Evolutionary conservation across 768 basidiomycete genomes (phyloP), one percentile per base, ranked within the genome.

Genomic region (Amanita phalloides): DNA sequence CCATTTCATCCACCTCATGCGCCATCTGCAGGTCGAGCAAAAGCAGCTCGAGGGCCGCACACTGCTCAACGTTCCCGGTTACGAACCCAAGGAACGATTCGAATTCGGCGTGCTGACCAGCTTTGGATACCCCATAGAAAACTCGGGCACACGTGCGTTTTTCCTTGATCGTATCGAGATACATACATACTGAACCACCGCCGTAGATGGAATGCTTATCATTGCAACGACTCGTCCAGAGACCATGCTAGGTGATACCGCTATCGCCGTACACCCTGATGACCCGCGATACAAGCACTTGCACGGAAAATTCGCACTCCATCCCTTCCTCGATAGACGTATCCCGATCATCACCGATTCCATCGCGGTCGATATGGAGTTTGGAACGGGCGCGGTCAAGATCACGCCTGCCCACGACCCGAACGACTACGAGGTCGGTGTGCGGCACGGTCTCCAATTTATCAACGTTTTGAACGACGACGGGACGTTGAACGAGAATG

Each of bases 361-460:
- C 20, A 86, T 92, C 64, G 73, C 89, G 47, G 95, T 96, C 53
- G 95, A 98, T 63, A 96, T 91, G 84, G 75, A 78, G 8, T 98
- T 98, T 59, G 96, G 96, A 35, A 99, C 96, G 28, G 96, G 96
- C 64, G 96, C 95, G 0, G 95, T 98, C 48, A 98, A 99, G 72
- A 97, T 98, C 61, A 98, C 96, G 0, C 96, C 96, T 13, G 96
- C 95, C 0, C 96, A 98, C 62, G 96, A 98, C 64, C 88, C 84
- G 13, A 94, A 94, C 62, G 95, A 98, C 75, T 98, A 95, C 66
- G 91, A 92, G 57, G 92, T 93, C 57, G 96, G 92, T 8, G 62
- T 81, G 60, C 72, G 95, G 38, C 91, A 98, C 63, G 80, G 84
- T 10, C 74, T 99, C 20, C 83, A 88, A 43, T 95, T 96, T 63